phyloP scores from a whole-genome alignment of 164 flowering plant species.

The Vitis vinifera region DNA sequence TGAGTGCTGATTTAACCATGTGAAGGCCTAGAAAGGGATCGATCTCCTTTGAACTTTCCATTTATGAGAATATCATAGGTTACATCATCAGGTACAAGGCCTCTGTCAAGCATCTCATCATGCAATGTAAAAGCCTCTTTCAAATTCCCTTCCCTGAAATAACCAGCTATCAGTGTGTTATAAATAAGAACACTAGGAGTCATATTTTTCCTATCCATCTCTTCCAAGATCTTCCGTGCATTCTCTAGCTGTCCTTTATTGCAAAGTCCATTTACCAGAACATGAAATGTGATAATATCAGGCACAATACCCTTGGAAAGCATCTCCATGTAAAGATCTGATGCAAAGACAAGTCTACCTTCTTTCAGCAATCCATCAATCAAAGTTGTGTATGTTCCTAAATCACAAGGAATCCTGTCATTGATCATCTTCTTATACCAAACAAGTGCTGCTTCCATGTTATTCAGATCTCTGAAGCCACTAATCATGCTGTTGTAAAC shows the following conservation, averaged over 20 bases:
- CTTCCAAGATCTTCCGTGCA: slow-evolving; percentile 58
- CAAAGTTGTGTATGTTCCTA: slow-evolving; percentile 62
- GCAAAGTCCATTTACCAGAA: slow-evolving; percentile 65
- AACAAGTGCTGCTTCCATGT: slow-evolving; percentile 56
- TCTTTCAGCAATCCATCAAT: slow-evolving; percentile 63
- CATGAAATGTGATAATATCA: slow-evolving; percentile 45
- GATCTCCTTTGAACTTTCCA: slow-evolving; percentile 32
- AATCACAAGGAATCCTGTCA: slow-evolving; percentile 55
- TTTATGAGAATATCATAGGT: slow-evolving; percentile 71
- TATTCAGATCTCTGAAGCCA: slow-evolving; percentile 55
- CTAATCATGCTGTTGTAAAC: slow-evolving; percentile 65
- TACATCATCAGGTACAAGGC: slow-evolving; percentile 60
- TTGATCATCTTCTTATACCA: slow-evolving; percentile 55
- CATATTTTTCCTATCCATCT: slow-evolving; percentile 48
- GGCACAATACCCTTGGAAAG: slow-evolving; percentile 55
- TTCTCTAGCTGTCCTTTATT: slow-evolving; percentile 54
- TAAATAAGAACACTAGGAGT: slow-evolving; percentile 57
- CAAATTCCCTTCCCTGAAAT: slow-evolving; percentile 67
- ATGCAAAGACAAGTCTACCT: slow-evolving; percentile 48
- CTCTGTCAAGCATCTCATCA: slow-evolving; percentile 85
- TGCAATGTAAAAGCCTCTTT: slow-evolving; percentile 71
- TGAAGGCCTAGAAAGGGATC: slow-evolving; percentile 11
- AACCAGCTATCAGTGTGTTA: slow-evolving; percentile 59
- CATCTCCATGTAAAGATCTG: slow-evolving; percentile 63
- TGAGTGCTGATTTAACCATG: neutral